phyloP scores from a whole-genome alignment of 2,329 filamentous ascomycete species.

The Albifimbria verrucaria region DNA sequence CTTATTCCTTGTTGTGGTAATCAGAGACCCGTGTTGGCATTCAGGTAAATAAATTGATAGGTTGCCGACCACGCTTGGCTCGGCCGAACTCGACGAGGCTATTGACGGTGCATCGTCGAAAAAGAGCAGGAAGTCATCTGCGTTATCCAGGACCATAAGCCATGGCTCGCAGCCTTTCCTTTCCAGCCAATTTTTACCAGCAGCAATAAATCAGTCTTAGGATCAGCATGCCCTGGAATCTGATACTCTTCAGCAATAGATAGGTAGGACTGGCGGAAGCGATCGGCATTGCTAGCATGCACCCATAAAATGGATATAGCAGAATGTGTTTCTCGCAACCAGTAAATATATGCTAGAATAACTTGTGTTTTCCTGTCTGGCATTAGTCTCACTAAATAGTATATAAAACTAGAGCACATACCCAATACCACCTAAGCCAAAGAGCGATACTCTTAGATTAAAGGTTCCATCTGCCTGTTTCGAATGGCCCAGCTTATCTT shows the following conservation, averaged over 20 bases:
- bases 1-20: conserved; percentile 1
- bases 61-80: neutral
- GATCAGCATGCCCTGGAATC: conserved; percentile 24
- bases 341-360: conserved; percentile 12
- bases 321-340: neutral
- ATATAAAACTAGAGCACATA: neutral
- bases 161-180: conserved; percentile 22
- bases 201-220: conserved; percentile 28
- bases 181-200: conserved; percentile 30
- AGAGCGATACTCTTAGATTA: neutral
- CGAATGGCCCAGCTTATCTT: neutral
- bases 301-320: conserved; percentile 1
- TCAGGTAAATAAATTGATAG: neutral
- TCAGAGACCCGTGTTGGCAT: neutral
- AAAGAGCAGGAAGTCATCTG: conserved; percentile 34
- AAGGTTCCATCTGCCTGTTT: neutral
- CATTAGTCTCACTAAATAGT: neutral
- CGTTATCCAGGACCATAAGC: conserved; percentile 43
- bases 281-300: neutral
- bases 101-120: conserved; percentile 8
- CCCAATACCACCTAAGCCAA: conserved; percentile 1
- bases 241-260: conserved; percentile 25
- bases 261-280: neutral
- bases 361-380: conserved; percentile 1
- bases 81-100: neutral